Percentiles rank a stretch among this genome's conserved stretches.
These are phyloP conservation scores for Gnomoniopsis smithogilvyi DNA, from an alignment of 2,329 filamentous ascomycete genomes.

Conservation along the genomic window DNA sequence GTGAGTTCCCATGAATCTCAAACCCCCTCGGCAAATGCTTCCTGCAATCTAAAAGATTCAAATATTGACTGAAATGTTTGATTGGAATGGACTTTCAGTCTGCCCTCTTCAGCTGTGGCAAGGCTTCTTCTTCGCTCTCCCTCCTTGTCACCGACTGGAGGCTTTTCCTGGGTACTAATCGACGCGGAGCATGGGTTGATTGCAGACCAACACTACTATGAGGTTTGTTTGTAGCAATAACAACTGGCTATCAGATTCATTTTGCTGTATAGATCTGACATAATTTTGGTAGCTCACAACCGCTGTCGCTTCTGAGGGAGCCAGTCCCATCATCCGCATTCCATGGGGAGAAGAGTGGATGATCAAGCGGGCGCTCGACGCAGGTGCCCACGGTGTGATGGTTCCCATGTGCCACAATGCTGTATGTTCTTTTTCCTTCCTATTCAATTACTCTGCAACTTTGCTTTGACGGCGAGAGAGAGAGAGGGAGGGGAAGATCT, in stretches of 20 bases:
- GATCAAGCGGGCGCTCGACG: constrained; percentile 59
- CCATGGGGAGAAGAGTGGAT: constrained; percentile 58
- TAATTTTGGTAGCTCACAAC: constrained; percentile 1
- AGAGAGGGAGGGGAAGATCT: not conserved
- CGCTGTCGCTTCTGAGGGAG: constrained; percentile 37
- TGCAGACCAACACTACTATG: constrained; percentile 33
- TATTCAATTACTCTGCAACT: not conserved
- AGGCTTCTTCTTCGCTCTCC: constrained; percentile 30
- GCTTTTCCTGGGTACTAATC: constrained; percentile 34
- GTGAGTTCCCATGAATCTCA: constrained; percentile 20
- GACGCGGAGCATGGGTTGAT: constrained; percentile 38
- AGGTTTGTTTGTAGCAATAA: constrained; percentile 25
- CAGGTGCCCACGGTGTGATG: constrained; percentile 57
- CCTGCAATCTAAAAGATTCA: not conserved
- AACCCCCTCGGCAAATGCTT: not conserved
- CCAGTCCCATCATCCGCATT: constrained; percentile 43
- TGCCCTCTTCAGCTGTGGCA: constrained; percentile 28
- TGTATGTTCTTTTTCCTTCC: not conserved
- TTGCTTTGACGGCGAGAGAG: not conserved
- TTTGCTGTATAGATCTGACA: too few relatives aligned
- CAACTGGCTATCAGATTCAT: too few relatives aligned
- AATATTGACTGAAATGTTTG: not conserved
- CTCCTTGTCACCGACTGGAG: constrained; percentile 20
- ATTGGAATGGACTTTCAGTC: constrained; percentile 15
- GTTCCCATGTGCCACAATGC: constrained; percentile 37